Percentiles rank a stretch among this genome's conserved stretches.
These are phyloP conservation scores for Spirogloea muscicola DNA, from an alignment of 139 green algal genomes.

Conservation along the genomic window DNA sequence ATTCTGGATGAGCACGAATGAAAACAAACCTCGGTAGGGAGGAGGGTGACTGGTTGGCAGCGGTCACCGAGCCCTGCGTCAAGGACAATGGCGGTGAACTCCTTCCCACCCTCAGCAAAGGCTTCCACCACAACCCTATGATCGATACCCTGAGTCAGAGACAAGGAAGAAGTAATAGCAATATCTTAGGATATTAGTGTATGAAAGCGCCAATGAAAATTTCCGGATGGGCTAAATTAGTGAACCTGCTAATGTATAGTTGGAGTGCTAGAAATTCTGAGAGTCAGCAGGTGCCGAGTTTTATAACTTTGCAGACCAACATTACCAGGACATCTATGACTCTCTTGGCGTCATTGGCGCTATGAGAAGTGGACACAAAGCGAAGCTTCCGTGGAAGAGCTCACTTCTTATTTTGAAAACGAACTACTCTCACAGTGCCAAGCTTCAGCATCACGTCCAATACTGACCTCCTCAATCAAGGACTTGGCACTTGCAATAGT, in stretches of 20 bases:
- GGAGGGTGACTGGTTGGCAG: constrained; percentile 54
- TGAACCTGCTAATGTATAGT: background rate
- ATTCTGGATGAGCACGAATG: background rate
- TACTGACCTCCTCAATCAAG: constrained; percentile 24
- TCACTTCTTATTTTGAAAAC: too few relatives aligned
- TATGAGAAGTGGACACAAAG: background rate
- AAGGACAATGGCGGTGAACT: constrained; percentile 56
- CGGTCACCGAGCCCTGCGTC: background rate
- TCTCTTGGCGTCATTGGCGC: background rate
- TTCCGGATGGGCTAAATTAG: background rate
- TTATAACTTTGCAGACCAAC: background rate
- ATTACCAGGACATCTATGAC: background rate
- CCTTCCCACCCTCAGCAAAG: constrained; percentile 41
- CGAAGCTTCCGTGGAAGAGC: background rate
- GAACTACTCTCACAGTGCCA: too few relatives aligned
- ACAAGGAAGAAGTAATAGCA: background rate
- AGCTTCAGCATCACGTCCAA: background rate
- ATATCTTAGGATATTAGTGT: background rate
- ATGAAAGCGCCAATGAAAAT: background rate
- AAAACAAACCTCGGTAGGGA: constrained; percentile 58
- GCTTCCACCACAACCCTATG: constrained; percentile 41
- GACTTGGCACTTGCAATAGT: background rate
- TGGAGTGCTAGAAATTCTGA: too few relatives aligned
- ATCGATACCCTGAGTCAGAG: constrained; percentile 21
- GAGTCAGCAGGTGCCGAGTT: background rate